Base-by-base conservation (phyloP, 139 green algal genomes). In the Chlorella sorokiniana region DNA sequence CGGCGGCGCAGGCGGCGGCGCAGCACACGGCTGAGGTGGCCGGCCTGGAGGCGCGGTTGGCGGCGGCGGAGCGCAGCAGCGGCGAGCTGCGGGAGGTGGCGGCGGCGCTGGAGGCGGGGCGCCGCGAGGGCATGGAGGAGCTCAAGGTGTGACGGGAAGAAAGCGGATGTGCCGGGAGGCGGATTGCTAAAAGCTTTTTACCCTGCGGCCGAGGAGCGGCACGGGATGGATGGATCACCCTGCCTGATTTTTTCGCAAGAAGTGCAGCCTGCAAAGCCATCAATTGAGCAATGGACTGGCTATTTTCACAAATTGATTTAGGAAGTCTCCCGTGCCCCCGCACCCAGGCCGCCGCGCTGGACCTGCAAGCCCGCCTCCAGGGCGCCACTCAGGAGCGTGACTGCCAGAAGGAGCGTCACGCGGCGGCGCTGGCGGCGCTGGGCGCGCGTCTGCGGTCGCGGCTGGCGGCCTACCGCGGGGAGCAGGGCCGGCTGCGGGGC, bases 111-210 rank as follows among this genome's bases (percentile, higher is more conserved):
- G 65, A 48, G 1, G 51, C 62, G 1, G 78, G 31, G 23, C 64
- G 78, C 16, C 65, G 77, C 37, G 65, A 83, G 16, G 78, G 77
- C 10, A 51, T 69, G 65, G 78, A 83, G 65, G 37, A 31, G 27
- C n/a, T 83, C 45, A 54, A 75, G 78, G 78, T 76, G 67, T 41
- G 78, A 7, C 14, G 29, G 4, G 3, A 5, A 45, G 40, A 11
- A 27, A 25, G 10, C 9, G n/a, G n/a, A n/a, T n/a, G n/a, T n/a
- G n/a, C n/a, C n/a, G n/a, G n/a, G n/a, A n/a, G n/a, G n/a, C n/a
- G n/a, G n/a, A n/a, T n/a, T n/a, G n/a, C n/a, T n/a, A n/a, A n/a
- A n/a, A n/a, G n/a, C n/a, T n/a, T n/a, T n/a, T n/a, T n/a, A n/a
- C n/a, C n/a, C n/a, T n/a, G n/a, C n/a, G n/a, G n/a, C n/a, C n/a